Evolutionary conservation across 768 basidiomycete species (phyloP), one percentile per base, ranked within the genome.

Genomic region (Hericium alpestre): DNA sequence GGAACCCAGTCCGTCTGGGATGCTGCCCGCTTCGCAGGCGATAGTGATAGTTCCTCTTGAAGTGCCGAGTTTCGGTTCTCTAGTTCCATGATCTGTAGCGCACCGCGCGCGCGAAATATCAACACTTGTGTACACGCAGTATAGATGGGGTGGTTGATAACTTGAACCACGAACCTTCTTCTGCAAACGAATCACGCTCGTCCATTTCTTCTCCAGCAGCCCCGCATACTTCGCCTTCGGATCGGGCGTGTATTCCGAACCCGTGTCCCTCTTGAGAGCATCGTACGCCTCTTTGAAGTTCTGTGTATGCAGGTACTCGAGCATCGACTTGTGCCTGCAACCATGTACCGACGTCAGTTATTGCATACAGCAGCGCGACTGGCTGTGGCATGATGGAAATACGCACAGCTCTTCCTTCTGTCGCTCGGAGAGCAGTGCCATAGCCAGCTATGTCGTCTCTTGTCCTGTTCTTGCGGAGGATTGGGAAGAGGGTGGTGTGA

Each of bases 81-180:
- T 23, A 84, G 71, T 59, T 83, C 82, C 74, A 83, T 75, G 56
- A 84, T 82, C 82, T 83, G 32, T 1, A 32, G 32, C 32, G 32
- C 32, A 32, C 32, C 32, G 32, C 32, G 32, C 32, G 32, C 32
- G 8, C 0, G 32, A 32, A 32, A 32, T 32, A 10, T 25, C 25
- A 32, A 10, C 32, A 9, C 32, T 32, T 32, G 9, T 32, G 8
- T 32, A 63, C 12, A 18, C 20, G 39, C 16, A 37, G 12, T 9
- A 27, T 40, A 13, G 18, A 48, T 39, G 46, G 27, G n/a, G 15
- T 7, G 22, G 27, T 15, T 6, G 22, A 41, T 37, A 27, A 56
- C 49, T 23, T 59, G 38, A 43, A 37, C 23, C 8, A 18, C 49
- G 27, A 18, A 53, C 59, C 57, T 66, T 65, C 56, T 61, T 62